Base-by-base conservation (phyloP, 139 green algal species). In the Chara braunii region DNA sequence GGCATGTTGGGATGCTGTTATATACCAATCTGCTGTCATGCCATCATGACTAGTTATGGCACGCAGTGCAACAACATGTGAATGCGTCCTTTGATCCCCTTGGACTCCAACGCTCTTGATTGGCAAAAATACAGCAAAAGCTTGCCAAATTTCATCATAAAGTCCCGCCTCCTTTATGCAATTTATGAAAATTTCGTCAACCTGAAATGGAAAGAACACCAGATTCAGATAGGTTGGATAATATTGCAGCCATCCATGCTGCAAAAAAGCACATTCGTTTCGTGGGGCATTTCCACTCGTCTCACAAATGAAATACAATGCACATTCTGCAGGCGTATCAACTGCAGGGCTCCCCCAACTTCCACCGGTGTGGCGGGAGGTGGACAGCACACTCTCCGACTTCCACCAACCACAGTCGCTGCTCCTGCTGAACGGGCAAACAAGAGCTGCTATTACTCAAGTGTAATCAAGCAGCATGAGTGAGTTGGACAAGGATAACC, bases 71-170 rank as follows among this genome's bases (percentile, higher is more conserved):
- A 99, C 85, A 40, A 98, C 91, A 63, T 95, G 84, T 3, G 81
- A 85, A 80, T 97, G 92, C 22, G 90, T 95, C 44, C 93, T 78
- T 82, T 94, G 85, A 73, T 98, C 93, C 37, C 92, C 93, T 69
- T 83, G 77, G 26, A 83, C 77, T 14, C 84, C 84, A 33, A 90
- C 86, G 1, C 75, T 86, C 59, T 83, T 81, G 43, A 96, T 76
- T 5, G 90, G 90, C 55, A 98, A 78, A 83, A 97, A 97, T 14
- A 98, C 94, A 2, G 93, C 94, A 76, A 99, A 99, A 1, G 94
- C 94, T 79, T 96, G 89, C 94, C 94, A 99, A 78, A 99, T 99
- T 67, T 95, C 74, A 78, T 98, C 90, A 77, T 99, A 99, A 51
- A 99, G 81, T 30, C 91, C 91, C 44, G 78, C 85, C 66, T 96